Base-by-base conservation (phyloP, 805 yeast genomes). In the Starmerella stigmatis region DNA sequence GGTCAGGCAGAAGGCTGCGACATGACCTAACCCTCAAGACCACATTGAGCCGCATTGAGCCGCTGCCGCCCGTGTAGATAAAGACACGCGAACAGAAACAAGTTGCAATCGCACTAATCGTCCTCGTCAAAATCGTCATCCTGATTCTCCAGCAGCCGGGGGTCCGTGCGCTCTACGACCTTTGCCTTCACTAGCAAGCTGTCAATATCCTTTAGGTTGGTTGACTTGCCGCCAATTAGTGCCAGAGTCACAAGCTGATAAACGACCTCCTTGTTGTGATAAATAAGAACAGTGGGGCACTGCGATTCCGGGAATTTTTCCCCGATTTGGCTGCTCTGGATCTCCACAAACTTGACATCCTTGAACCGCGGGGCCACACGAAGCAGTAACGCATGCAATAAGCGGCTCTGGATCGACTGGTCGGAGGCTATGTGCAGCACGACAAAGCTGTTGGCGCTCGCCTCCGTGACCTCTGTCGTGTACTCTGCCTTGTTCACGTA, bases 331-430 rank as follows among this genome's bases (percentile, higher is more conserved):
- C 76, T 72, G 20, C 84, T 95, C n/a, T 83, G 80, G 40, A 92
- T 92, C 55, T 92, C 96, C 34, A 86, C 89, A 60, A 92, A 83
- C 63, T 92, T 92, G 55, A 89, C 64, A 58, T 92, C 95, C 19
- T 76, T 74, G 60, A 76, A 89, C 57, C 76, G 80, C 2, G 64
- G 59, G 0, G 97, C 92, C 13, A 77, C 60, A 13, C 70, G 64
- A 10, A 60, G 57, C 53, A 82, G 69, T n/a, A 85, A 58, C 2
- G 76, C 72, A 0, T 77, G 65, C 38, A 89, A 65, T 10, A 88
- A 64, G 48, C 94, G 72, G 38, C 92, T 79, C 62, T 86, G 95
- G 22, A 81, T 61, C 3, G 59, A 57, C 16, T 58, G 76, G 46
- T 76, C 78, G 34, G 78, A 66, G 2, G 94, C 70, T 64, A 89